These are phyloP conservation scores for Botrytis elliptica DNA, from an alignment of 2,329 filamentous ascomycete genomes.

Conservation along the genomic window DNA sequence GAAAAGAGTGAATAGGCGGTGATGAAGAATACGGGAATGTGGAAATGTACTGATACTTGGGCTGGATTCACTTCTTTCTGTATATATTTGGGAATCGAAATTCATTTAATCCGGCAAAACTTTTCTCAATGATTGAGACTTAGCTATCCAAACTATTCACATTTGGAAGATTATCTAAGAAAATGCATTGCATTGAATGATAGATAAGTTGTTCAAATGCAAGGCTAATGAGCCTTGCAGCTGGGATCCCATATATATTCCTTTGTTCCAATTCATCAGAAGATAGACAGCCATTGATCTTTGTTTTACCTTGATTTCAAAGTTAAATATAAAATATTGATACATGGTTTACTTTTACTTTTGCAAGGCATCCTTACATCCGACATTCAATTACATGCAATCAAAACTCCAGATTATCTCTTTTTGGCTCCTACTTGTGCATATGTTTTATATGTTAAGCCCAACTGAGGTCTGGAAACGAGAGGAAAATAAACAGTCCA, in stretches of 20 bases:
- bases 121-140: neutral
- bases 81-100: neutral
- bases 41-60: neutral
- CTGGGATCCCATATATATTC: neutral
- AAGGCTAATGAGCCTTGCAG: neutral
- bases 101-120: neutral
- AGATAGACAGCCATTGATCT: neutral
- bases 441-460: accelerated
- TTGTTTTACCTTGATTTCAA: neutral
- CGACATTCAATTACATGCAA: neutral
- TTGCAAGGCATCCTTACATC: neutral
- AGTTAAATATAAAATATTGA: neutral
- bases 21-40: no score
- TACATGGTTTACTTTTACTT: neutral
- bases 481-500: neutral
- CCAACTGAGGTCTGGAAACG: neutral
- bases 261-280: neutral
- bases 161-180: neutral
- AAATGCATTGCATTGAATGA: neutral
- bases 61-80: neutral
- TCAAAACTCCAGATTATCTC: neutral
- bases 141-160: neutral
- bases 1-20: neutral
- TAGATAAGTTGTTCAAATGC: neutral
- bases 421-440: neutral